Conservation (phyloP, 352 stramenopile genomes). For the Thraustotheca clavata region DNA sequence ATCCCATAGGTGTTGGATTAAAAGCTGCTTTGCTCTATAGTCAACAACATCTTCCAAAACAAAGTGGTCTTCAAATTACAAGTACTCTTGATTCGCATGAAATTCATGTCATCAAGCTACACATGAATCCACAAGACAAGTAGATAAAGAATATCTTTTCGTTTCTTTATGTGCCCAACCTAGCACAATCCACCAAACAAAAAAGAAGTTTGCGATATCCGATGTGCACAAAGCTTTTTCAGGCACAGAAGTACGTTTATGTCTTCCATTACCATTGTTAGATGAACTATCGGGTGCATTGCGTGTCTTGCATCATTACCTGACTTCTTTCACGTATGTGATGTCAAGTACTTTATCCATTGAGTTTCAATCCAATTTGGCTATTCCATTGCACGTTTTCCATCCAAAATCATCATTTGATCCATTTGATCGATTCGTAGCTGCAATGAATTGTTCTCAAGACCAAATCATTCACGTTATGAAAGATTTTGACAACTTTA, state of each 20-base stretch:
- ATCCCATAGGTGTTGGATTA: conserved; percentile 39
- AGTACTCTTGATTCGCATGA: conserved; percentile 48
- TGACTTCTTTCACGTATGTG: conserved; percentile 58
- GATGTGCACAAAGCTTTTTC: conserved; percentile 61
- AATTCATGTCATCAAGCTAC: conserved; percentile 57
- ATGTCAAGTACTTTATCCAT: conserved; percentile 42
- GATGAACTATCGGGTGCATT: conserved; percentile 36
- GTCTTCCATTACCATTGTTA: conserved; percentile 36
- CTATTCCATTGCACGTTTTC: conserved; percentile 29
- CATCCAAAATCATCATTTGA: conserved; percentile 32
- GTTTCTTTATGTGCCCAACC: background rate
- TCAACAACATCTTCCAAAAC: conserved; percentile 32
- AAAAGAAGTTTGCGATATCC: conserved; percentile 47
- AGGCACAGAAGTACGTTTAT: conserved; percentile 66
- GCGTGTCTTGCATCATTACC: conserved; percentile 50
- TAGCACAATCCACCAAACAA: conserved; percentile 43
- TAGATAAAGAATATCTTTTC: background rate
- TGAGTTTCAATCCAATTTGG: conserved; percentile 49
- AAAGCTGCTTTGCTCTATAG: conserved; percentile 73
- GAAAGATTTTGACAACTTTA: conserved; percentile 24
- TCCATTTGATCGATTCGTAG: conserved; percentile 49
- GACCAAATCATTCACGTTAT: conserved; percentile 42
- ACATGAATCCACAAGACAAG: conserved; percentile 52
- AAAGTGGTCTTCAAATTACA: conserved; percentile 43
- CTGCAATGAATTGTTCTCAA: conserved; percentile 30